Evolutionary conservation across 805 yeast genomes (phyloP).

Genomic region (Saturnispora dispora): DNA sequence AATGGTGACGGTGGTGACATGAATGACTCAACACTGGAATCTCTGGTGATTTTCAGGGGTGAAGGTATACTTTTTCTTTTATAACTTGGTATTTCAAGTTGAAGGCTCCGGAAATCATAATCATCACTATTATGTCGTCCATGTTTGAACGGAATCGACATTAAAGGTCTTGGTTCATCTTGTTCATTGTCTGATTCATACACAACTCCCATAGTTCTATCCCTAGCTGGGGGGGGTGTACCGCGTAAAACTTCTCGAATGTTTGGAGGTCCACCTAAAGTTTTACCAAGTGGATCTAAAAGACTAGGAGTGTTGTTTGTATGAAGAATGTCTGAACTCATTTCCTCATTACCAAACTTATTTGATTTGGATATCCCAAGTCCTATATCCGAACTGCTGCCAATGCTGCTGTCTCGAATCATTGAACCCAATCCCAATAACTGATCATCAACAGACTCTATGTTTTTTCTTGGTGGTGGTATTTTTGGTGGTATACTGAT

Average conservation of each 20-base stretch:
- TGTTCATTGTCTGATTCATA: conserved; percentile 24
- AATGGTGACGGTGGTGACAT: conserved; percentile 2
- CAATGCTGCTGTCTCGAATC: not conserved
- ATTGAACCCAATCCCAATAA: conserved; percentile 3
- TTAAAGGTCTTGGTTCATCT: not conserved
- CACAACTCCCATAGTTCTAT: conserved; percentile 23
- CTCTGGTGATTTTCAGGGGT: not conserved
- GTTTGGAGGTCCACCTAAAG: conserved; percentile 6
- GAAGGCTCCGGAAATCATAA: not conserved
- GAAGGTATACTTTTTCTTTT: not conserved
- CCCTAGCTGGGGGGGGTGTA: conserved; percentile 10
- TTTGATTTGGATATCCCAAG: not conserved
- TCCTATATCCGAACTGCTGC: not conserved
- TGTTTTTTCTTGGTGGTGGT: conserved; percentile 17
- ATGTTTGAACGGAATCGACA: not conserved
- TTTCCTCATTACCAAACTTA: not conserved
- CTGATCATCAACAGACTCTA: conserved; percentile 4
- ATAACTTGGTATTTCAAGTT: conserved; percentile 1
- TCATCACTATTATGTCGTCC: conserved; percentile 3
- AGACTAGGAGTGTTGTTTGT: not conserved
- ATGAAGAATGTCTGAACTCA: not conserved
- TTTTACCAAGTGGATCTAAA: not conserved
- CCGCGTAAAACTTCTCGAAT: conserved; percentile 6
- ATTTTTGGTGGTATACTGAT: not conserved
- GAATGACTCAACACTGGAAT: not conserved